Evolutionary conservation across 2,329 filamentous ascomycete species (phyloP).

Genomic region (Penicillium nordicum): DNA sequence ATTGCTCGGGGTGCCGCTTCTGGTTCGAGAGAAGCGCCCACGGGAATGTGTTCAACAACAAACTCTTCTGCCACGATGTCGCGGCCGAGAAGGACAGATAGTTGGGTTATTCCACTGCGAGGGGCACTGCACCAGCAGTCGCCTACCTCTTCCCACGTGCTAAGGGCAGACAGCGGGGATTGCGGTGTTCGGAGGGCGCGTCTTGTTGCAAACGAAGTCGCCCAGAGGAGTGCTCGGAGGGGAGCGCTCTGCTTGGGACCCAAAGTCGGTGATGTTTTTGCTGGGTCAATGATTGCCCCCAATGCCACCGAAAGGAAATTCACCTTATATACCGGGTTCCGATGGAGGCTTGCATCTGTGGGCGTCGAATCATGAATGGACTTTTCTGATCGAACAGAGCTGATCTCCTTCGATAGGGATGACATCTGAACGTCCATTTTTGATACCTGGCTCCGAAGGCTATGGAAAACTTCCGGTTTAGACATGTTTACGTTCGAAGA

Average conservation of each 20-base stretch:
- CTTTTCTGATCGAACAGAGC: constrained; percentile 24
- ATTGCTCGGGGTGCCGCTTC: constrained; percentile 62
- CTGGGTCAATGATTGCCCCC: constrained; percentile 63
- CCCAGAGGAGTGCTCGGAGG: constrained; percentile 16
- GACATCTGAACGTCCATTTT: constrained; percentile 31
- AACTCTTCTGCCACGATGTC: constrained; percentile 64
- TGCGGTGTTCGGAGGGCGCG: constrained; percentile 21
- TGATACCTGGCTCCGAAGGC: constrained; percentile 26
- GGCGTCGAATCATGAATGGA: constrained; percentile 18
- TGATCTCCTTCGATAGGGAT: constrained; percentile 31
- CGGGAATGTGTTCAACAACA: constrained; percentile 68
- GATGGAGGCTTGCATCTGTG: constrained; percentile 18
- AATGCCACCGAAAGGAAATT: constrained; percentile 70
- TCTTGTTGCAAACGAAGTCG: background rate
- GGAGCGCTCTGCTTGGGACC: constrained; percentile 25
- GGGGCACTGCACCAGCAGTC: constrained; percentile 79
- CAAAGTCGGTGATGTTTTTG: constrained; percentile 58
- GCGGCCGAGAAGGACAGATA: constrained; percentile 38
- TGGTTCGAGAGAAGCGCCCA: constrained; percentile 59
- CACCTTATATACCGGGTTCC: constrained; percentile 44
- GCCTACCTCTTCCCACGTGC: constrained; percentile 70
- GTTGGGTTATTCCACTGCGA: constrained; percentile 44
- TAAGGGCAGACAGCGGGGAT: constrained; percentile 57
- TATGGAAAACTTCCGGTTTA: constrained; percentile 23
- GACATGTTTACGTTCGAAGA: constrained; percentile 21